Base-by-base conservation (phyloP, 2,329 filamentous ascomycete species). In the Xylariales sp. region DNA sequence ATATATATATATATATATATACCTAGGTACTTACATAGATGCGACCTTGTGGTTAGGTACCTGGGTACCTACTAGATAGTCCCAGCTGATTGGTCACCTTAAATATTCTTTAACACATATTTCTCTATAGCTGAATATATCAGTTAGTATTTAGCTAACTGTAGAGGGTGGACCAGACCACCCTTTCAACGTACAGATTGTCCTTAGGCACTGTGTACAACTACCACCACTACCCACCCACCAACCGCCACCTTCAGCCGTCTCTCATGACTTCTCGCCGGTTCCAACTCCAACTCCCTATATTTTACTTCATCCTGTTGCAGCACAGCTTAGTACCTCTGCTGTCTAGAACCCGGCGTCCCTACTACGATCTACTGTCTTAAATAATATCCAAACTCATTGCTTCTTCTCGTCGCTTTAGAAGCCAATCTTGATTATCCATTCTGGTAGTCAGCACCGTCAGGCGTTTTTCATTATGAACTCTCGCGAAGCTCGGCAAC, bases 391-490 rank as follows among this genome's bases (percentile, higher is more conserved):
- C 32, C 32, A 9, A 34, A 43, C 16, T 63, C 10, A 49, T 12
- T 30, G 16, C 16, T 36, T 54, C 48, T 65, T 48, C 23, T 46
- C 23, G 14, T 12, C 16, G 18, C 28, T 36, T 32, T 34, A 46
- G 36, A 12, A 45, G 32, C 7, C 30, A 8, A 32, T 36, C 30
- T 49, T 39, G 43, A 32, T 48, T 6, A 14, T 49, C 36, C 58
- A 28, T 50, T 7, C 48, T 48, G 16, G 18, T 49, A 16, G 52
- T 60, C 18, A 45, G 39, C 9, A 32, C 39, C 28, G 18, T 5
- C n/a, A n/a, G 12, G 1, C 41, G 3, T 50, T 28, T 46, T n/a
- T 58, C 50, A 58, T 50, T 43, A 64, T 64, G 50, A 62, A 43
- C 23, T 50, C 49, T 49, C 43, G 32, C 48, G 49, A 58, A 41